Percentiles rank a stretch among this genome's conserved stretches.
Conservation (phyloP, 805 yeast species). For the Saccharomycopsis olivae region DNA sequence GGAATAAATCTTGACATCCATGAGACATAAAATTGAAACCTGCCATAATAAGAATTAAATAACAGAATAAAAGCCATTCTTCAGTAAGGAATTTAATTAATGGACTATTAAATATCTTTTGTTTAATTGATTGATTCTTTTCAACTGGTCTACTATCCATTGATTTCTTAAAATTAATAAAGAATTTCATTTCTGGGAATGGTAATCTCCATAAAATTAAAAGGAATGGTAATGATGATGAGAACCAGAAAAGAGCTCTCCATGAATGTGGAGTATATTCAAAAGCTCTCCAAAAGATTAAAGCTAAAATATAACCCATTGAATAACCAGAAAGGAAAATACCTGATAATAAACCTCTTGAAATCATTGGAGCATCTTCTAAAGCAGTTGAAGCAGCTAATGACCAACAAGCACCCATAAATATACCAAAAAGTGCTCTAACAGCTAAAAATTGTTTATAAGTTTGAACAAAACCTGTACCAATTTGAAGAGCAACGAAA, state of each 20-base stretch:
- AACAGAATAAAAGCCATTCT: slow-evolving; percentile 53
- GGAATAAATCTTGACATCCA: slow-evolving; percentile 65
- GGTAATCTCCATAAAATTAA: slow-evolving; percentile 46
- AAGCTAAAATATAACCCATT: slow-evolving; percentile 55
- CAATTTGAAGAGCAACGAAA: slow-evolving; percentile 45
- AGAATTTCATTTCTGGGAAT: slow-evolving; percentile 54
- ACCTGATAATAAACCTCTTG: slow-evolving; percentile 56
- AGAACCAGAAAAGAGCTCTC: slow-evolving; percentile 68
- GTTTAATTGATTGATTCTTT: slow-evolving; percentile 2
- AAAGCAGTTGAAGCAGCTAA: slow-evolving; percentile 56
- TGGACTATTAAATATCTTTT: slow-evolving; percentile 18
- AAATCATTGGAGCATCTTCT: slow-evolving; percentile 49
- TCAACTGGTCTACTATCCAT: slow-evolving; percentile 11
- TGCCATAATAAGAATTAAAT: slow-evolving; percentile 50
- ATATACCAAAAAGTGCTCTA: slow-evolving; percentile 49
- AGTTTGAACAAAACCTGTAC: slow-evolving; percentile 50
- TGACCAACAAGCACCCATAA: slow-evolving; percentile 53
- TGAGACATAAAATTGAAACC: slow-evolving; percentile 66
- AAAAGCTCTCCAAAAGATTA: slow-evolving; percentile 55
- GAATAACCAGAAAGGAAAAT: slow-evolving; percentile 48
- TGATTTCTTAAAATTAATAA: slow-evolving; percentile 23
- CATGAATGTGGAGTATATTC: slow-evolving; percentile 46
- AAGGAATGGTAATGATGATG: slow-evolving; percentile 52
- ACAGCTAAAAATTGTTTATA: slow-evolving; percentile 50
- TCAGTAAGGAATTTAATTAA: slow-evolving; percentile 26